Evolutionary conservation across 148 eudicot species (phyloP).

Genomic region (Heliosperma pusillum): DNA sequence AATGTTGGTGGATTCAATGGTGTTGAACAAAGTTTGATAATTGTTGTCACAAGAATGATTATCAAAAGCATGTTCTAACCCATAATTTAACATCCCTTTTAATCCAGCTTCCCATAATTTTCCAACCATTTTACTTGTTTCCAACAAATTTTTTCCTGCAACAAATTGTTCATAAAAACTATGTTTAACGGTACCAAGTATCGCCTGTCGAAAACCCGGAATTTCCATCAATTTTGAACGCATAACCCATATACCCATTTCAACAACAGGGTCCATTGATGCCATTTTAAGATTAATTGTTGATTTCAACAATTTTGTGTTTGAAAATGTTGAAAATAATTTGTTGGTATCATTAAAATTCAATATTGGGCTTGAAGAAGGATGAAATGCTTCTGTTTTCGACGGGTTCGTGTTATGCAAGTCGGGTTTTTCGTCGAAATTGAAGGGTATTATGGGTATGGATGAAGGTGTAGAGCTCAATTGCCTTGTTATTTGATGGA

Average conservation of each 20-base stretch:
- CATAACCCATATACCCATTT: conserved; percentile 71
- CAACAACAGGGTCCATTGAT: conserved; percentile 50
- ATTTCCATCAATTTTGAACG: conserved; percentile 45
- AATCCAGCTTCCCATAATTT: conserved; percentile 52
- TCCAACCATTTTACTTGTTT: conserved; percentile 40
- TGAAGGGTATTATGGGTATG: conserved; percentile 29
- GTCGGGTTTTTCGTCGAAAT: conserved; percentile 26
- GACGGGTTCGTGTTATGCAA: background rate
- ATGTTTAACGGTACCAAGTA: conserved; percentile 33
- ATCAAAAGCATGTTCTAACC: conserved; percentile 74
- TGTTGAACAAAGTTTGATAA: conserved; percentile 39
- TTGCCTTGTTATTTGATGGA: conserved; percentile 28
- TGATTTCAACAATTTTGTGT: conserved; percentile 44
- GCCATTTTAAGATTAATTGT: conserved; percentile 41
- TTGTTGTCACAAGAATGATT: conserved; percentile 58
- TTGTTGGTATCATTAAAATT: conserved; percentile 43
- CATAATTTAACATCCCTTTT: conserved; percentile 67
- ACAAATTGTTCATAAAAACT: conserved; percentile 79
- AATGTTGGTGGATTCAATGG: conserved; percentile 48
- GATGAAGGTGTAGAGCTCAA: conserved; percentile 40
- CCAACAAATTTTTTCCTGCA: conserved; percentile 52
- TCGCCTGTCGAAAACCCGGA: conserved; percentile 29
- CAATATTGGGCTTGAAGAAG: conserved; percentile 10
- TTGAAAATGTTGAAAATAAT: conserved; percentile 48
- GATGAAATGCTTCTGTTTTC: background rate